Percentiles rank a stretch among this genome's conserved stretches.
Evolutionary conservation across 148 eudicot species (phyloP).

Genomic region (Rhododendron mucronatum): DNA sequence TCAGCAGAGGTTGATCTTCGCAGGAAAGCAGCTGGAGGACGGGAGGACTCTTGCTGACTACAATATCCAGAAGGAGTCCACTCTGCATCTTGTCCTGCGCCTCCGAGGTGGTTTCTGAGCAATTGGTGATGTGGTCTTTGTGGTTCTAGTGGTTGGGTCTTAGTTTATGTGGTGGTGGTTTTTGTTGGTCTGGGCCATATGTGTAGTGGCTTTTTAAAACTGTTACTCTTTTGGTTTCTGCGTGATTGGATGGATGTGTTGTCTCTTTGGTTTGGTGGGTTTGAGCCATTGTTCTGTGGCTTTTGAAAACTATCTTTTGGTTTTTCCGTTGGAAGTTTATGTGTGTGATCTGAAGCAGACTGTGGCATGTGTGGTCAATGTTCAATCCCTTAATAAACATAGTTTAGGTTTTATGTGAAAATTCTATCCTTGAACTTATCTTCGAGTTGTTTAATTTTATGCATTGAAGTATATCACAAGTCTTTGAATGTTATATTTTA

Average conservation of each 20-base stretch:
- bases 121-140: neutral
- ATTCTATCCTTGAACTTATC: neutral
- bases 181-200: neutral
- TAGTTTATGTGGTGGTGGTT: neutral
- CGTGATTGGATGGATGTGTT: neutral
- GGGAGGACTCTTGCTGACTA: constrained; percentile 1
- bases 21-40: constrained; percentile 4
- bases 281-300: neutral
- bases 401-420: neutral
- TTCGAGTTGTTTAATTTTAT: neutral
- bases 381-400: neutral
- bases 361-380: neutral
- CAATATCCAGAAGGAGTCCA: neutral
- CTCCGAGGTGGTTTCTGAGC: constrained; percentile 7
- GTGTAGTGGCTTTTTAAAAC: neutral
- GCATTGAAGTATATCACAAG: neutral
- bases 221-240: neutral
- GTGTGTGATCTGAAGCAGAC: neutral
- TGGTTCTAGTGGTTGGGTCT: neutral
- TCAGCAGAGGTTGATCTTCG: neutral
- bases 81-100: neutral
- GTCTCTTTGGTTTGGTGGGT: neutral
- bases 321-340: neutral
- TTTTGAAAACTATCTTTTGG: neutral
- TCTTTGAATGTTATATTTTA: neutral